These are phyloP conservation scores for Ochetophila trinervis DNA, from an alignment of 306 rosid species.

Conservation along the genomic window DNA sequence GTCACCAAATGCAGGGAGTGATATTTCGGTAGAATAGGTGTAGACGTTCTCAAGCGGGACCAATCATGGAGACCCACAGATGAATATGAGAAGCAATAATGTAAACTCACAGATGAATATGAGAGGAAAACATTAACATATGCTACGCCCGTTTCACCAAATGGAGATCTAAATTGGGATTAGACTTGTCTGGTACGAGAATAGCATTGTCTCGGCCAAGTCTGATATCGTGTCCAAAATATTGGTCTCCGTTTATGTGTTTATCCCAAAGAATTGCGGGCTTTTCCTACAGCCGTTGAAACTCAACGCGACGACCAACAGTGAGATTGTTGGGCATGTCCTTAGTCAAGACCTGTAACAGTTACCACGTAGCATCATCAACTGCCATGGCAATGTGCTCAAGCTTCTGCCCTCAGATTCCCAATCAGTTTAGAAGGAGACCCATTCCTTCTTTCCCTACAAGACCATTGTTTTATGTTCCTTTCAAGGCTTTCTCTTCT, in stretches of 20 bases:
- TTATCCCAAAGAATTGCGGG: conserved; percentile 35
- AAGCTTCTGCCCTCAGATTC: conserved; percentile 48
- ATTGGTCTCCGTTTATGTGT: background rate
- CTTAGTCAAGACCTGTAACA: conserved; percentile 30
- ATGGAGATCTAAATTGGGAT: background rate
- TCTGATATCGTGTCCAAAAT: background rate
- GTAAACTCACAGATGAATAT: too few relatives aligned
- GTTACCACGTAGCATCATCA: conserved; percentile 41
- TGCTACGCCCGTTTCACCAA: too few relatives aligned
- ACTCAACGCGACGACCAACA: background rate
- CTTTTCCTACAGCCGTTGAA: conserved; percentile 9
- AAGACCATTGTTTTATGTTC: conserved; percentile 18
- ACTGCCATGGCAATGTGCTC: conserved; percentile 63
- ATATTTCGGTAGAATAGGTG: too few relatives aligned
- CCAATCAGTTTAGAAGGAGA: conserved; percentile 34
- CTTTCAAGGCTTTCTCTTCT: conserved; percentile 44
- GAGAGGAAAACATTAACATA: too few relatives aligned
- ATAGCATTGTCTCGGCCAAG: conserved; percentile 2
- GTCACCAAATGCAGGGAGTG: too few relatives aligned
- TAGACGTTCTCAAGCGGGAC: too few relatives aligned
- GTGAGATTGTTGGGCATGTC: conserved; percentile 11
- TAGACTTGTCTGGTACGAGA: conserved; percentile 6
- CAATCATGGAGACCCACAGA: too few relatives aligned
- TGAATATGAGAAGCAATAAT: too few relatives aligned
- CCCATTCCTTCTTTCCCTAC: conserved; percentile 24